Evolutionary conservation across 2,329 filamentous ascomycete genomes (phyloP).

Genomic region (Cordyceps militaris): DNA sequence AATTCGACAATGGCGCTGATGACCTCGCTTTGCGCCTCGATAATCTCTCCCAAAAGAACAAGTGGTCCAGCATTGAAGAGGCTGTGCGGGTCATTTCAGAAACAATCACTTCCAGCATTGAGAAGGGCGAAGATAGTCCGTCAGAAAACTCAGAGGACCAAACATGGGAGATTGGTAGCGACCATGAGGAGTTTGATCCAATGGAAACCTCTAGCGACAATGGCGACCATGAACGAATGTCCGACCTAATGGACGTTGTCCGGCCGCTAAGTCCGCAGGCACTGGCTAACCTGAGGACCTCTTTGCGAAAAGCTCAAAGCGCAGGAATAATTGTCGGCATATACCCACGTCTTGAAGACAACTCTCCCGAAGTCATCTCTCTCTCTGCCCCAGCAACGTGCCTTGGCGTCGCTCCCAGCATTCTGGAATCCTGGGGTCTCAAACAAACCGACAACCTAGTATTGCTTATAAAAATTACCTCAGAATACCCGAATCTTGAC

Average conservation of each 20-base stretch:
- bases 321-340: constrained; percentile 67
- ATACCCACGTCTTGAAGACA: constrained; percentile 38
- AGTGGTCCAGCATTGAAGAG: constrained; percentile 4
- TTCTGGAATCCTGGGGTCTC: constrained; percentile 71
- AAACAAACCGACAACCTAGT: constrained; percentile 61
- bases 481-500: constrained; percentile 55
- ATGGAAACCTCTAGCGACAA: constrained; percentile 27
- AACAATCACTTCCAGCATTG: constrained; percentile 28
- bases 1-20: neutral
- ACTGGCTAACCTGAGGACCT: constrained; percentile 37
- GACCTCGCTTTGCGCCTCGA: constrained; percentile 1
- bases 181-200: constrained; percentile 25
- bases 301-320: constrained; percentile 47
- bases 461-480: constrained; percentile 58
- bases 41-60: neutral
- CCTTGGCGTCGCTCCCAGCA: constrained; percentile 66
- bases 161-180: constrained; percentile 14
- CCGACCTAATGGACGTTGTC: constrained; percentile 21
- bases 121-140: constrained; percentile 28
- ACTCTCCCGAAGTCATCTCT: constrained; percentile 43
- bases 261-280: neutral
- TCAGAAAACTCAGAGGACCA: neutral
- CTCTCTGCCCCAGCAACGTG: constrained; percentile 64
- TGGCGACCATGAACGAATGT: constrained; percentile 19
- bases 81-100: constrained; percentile 10